Base-by-base conservation (phyloP, 306 rosid species). In the Carpinus fangiana region DNA sequence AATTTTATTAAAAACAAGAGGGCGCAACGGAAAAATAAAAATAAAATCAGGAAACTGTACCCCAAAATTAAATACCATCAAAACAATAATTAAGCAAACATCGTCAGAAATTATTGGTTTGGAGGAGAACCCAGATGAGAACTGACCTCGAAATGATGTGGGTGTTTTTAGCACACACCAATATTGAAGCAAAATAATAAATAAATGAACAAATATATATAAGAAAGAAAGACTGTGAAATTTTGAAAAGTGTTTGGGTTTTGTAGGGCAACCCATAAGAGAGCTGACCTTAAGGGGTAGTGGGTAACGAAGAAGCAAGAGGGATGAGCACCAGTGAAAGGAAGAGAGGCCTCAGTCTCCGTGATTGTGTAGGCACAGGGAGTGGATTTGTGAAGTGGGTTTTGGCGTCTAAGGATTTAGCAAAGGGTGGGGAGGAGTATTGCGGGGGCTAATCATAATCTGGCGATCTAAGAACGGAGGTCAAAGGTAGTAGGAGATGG, bases 101-200 rank as follows among this genome's bases (percentile, higher is more conserved):
- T 31, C 18, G 17, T 9, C 31, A 41, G 6, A 41, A 38, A 16
- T 66, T 18, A 66, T 41, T 66, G 12, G 28, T 9, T 66, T 38
- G 31, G 72, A 66, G 72, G 9, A 66, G 18, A 66, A 66, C 51
- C 51, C 72, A 66, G 28, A 34, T 66, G 72, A 66, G 23, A 66
- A 66, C 48, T n/a, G 26, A 43, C 47, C 72, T 43, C 8, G 23
- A 23, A 59, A 59, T 26, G 7, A 59, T 8, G 65, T 23, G 65
- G 36, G 65, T 59, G 38, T 23, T 23, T 59, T 12, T 23, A 59
- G 36, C 3, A 64, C n/a, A 66, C 12, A 14, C 51, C 72, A 38
- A 66, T 36, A 41, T 66, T 38, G 6, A 41, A 9, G 50, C 21
- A 41, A 66, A 38, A 66, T 10, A 66, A 41, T 23, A 28, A 62